Conservation (phyloP, 108 stramenopile genomes). For the Fistulifera pelliculosa region DNA sequence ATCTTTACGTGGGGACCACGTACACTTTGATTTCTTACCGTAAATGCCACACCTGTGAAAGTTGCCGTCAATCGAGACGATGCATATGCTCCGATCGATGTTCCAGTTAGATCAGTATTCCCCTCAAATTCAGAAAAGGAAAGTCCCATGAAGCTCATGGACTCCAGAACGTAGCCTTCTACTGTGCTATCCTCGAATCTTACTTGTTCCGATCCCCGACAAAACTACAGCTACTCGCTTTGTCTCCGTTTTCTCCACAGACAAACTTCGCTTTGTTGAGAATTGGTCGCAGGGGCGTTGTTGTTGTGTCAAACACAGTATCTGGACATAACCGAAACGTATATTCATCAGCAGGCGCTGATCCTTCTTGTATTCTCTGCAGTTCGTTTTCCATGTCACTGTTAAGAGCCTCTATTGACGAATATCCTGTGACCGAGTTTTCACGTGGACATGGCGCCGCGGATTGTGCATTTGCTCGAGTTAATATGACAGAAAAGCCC, state of each 20-base stretch:
- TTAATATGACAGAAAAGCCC: neutral
- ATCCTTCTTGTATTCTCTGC: neutral
- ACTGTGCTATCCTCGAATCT: neutral
- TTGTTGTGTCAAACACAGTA: conserved; percentile 1
- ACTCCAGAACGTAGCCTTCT: neutral
- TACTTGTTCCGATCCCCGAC: neutral
- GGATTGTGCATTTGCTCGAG: neutral
- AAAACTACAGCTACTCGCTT: neutral
- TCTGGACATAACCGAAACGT: neutral
- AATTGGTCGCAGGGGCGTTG: neutral
- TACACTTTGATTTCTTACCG: neutral
- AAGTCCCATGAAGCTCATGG: neutral
- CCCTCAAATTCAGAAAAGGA: neutral
- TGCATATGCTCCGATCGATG: neutral
- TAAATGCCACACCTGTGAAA: neutral
- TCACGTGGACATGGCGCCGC: neutral
- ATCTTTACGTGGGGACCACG: neutral
- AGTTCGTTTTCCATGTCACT: neutral
- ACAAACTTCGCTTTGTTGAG: neutral
- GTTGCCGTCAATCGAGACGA: neutral
- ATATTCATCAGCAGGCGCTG: neutral
- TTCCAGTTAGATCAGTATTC: neutral
- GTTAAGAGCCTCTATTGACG: neutral
- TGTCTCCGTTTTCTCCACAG: neutral
- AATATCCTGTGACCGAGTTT: neutral